Conservation (phyloP, 2,329 filamentous ascomycete genomes). For the Penicillium polonicum region DNA sequence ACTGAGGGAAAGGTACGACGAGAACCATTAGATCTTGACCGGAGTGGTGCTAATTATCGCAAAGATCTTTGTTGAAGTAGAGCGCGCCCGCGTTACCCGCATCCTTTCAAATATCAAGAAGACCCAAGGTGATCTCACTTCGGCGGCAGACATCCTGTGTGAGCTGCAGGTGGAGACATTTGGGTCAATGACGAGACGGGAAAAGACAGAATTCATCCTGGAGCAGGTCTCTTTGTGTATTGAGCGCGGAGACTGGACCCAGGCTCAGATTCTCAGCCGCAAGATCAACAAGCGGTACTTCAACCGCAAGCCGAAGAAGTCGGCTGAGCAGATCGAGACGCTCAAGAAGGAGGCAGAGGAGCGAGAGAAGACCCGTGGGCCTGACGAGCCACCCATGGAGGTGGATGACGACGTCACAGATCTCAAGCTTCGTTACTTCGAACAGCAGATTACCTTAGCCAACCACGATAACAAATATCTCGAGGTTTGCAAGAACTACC, state of each 20-base stretch:
- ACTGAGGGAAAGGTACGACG: conserved; percentile 83
- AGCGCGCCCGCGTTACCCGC: conserved; percentile 90
- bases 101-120: conserved; percentile 98
- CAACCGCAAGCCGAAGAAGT: conserved; percentile 85
- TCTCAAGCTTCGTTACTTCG: conserved; percentile 92
- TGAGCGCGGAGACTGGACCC: conserved; percentile 92
- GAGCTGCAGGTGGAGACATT: conserved; percentile 99
- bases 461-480: conserved; percentile 98
- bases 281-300: conserved; percentile 98
- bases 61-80: conserved; percentile 96
- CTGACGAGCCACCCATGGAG: conserved; percentile 73
- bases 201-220: conserved; percentile 98
- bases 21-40: background rate
- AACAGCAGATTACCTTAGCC: conserved; percentile 91
- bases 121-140: conserved; percentile 84
- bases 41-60: conserved; percentile 1
- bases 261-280: conserved; percentile 86
- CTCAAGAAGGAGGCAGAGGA: conserved; percentile 81
- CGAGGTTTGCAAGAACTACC: conserved; percentile 96
- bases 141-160: conserved; percentile 88
- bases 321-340: conserved; percentile 82
- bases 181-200: conserved; percentile 92
- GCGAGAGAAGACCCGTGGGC: conserved; percentile 70
- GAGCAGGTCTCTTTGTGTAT: conserved; percentile 94
- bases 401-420: conserved; percentile 90